Conservation (phyloP, 768 basidiomycete genomes). For the button mushroom (Agaricus bisporus) region DNA sequence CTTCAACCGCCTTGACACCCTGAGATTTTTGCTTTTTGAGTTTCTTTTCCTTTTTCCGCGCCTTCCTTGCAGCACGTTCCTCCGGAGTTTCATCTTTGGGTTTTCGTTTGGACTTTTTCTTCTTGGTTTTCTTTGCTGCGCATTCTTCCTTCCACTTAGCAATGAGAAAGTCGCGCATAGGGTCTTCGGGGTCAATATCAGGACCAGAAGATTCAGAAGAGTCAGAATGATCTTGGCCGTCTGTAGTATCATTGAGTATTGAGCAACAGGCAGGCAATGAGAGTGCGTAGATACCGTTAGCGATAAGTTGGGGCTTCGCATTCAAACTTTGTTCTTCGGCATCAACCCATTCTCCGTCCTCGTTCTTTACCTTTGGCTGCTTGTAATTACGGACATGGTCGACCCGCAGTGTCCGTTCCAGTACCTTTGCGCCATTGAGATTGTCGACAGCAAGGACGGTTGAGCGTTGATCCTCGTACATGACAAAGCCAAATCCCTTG, state of each 20-base stretch:
- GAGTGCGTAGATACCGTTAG: slow-evolving; percentile 34
- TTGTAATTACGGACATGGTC: slow-evolving; percentile 93
- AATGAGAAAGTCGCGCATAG: slow-evolving; percentile 91
- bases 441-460: slow-evolving; percentile 97
- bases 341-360: slow-evolving; percentile 84
- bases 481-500: slow-evolving; percentile 91
- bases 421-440: slow-evolving; percentile 88
- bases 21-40: slow-evolving; percentile 54
- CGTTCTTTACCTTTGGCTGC: slow-evolving; percentile 70
- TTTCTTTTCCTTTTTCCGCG: slow-evolving; percentile 66
- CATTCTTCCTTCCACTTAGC: slow-evolving; percentile 70
- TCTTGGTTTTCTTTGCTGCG: slow-evolving; percentile 57
- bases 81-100: slow-evolving; percentile 74
- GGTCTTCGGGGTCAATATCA: slow-evolving; percentile 91
- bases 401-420: slow-evolving; percentile 83
- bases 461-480: slow-evolving; percentile 98
- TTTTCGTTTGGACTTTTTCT: slow-evolving; percentile 57
- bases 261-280: neutral
- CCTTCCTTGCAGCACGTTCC: slow-evolving; percentile 71
- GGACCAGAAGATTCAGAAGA: slow-evolving; percentile 59
- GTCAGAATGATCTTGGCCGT: slow-evolving; percentile 50
- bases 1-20: slow-evolving; percentile 61
- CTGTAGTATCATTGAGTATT: slow-evolving; percentile 22
- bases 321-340: slow-evolving; percentile 83
- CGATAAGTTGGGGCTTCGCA: slow-evolving; percentile 69